Percentiles rank a stretch among this genome's conserved stretches.
phyloP scores from a whole-genome alignment of 257 asterid genomes.

The Sherardia arvensis region DNA sequence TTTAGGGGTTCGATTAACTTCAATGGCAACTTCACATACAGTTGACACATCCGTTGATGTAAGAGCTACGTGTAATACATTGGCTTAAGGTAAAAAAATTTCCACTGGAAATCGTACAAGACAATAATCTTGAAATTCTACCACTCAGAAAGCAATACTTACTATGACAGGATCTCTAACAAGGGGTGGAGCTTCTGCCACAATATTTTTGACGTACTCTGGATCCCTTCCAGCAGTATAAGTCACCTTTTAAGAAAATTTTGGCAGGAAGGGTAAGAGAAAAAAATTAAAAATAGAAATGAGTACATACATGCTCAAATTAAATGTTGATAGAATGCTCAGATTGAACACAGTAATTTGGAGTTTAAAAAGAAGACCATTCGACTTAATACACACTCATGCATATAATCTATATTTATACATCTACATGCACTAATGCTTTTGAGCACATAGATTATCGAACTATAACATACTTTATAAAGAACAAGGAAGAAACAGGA shows the following conservation, averaged over 20 bases:
- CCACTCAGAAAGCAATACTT: slow-evolving; percentile 20
- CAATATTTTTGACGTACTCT: slow-evolving; percentile 49
- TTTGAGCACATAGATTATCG: not conserved
- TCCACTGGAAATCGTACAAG: not conserved
- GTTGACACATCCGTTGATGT: not conserved
- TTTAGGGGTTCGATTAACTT: not conserved
- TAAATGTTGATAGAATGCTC: not conserved
- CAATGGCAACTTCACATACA: slow-evolving; percentile 2
- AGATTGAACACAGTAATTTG: not conserved
- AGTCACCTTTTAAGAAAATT: slow-evolving; percentile 50
- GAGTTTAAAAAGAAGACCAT: not conserved
- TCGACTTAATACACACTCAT: not conserved
- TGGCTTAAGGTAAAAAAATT: not conserved
- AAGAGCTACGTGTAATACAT: not conserved
- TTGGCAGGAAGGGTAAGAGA: no score
- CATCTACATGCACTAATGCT: not conserved
- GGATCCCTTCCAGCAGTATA: slow-evolving; percentile 94
- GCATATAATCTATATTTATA: not conserved
- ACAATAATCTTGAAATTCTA: not conserved
- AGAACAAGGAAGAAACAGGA: not conserved
- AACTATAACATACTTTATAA: not conserved
- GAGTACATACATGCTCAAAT: not conserved
- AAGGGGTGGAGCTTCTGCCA: slow-evolving; percentile 68
- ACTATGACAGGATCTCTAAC: slow-evolving; percentile 79
- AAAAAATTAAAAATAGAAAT: not conserved